Base-by-base conservation (phyloP, 2,329 filamentous ascomycete genomes). In the Aspergillus sp. region DNA sequence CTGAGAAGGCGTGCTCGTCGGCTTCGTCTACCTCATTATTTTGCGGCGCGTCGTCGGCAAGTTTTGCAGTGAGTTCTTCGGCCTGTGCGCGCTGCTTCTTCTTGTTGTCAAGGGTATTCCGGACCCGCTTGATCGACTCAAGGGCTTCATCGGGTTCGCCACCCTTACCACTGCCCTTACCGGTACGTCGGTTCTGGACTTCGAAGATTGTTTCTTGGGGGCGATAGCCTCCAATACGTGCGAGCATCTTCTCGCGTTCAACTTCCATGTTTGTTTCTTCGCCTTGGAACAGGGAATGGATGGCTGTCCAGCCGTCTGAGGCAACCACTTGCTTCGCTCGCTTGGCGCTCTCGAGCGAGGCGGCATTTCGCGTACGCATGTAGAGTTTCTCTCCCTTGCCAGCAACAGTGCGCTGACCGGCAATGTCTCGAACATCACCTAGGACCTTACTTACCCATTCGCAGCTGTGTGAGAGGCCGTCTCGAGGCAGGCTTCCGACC, bases 191-290 rank as follows among this genome's bases (percentile, higher is more conserved):
- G 6, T 90, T 90, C 63, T 90, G 90, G 62, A 97, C 88, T 74
- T 99, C 95, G 66, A 99, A 99, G n/a, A 99, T 91, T 0, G 93
- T 98, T 75, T 99, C 95, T 44, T 88, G 82, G 0, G 96, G 95
- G 66, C 91, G 86, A 77, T 95, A 99, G 2, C 89, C 89, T 67
- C 91, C 93, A 57, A 99, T 91, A 58, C 88, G 86, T 33, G 91
- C 91, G 31, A 99, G 80, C 90, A 99, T 96, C 51, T 89, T 87
- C 49, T 92, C 87, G 33, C 93, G 85, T 49, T 90, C 87, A 59
- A 86, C 83, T 68, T 93, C 90, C 27, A 84, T 76, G 35, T 84
- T 79, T 56, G 83, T 84, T 14, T 67, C 62, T 52, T 89, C 84
- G 54, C 89, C 82, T 37, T 88, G 87, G 70, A 98, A 98, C 0